These are phyloP conservation scores for Aegle marmelos DNA, from an alignment of 345 rosid species.

Conservation along the genomic window DNA sequence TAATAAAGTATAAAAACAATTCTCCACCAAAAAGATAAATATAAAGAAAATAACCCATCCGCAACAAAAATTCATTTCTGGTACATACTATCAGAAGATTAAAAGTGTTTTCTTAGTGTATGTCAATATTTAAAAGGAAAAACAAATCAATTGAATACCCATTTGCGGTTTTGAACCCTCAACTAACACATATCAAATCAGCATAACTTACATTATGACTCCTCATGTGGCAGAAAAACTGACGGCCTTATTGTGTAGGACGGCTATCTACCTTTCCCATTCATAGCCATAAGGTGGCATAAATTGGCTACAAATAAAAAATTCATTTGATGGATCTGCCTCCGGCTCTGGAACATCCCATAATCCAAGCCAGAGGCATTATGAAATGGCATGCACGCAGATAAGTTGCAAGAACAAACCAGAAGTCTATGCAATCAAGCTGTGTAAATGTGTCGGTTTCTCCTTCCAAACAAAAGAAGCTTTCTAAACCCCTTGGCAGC, in stretches of 20 bases:
- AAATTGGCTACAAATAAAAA: not conserved
- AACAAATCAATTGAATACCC: not conserved
- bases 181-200: slow-evolving; percentile 4
- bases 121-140: not conserved
- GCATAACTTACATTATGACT: slow-evolving; percentile 17
- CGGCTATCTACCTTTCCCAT: not conserved
- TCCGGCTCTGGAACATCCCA: slow-evolving; percentile 8
- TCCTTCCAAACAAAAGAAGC: slow-evolving; percentile 85
- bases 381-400: slow-evolving; percentile 12
- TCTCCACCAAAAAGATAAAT: not conserved
- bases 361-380: slow-evolving; percentile 5
- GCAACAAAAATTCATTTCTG: not conserved
- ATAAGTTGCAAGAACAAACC: slow-evolving; percentile 13
- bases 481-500: slow-evolving; percentile 79
- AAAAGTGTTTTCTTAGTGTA: not conserved
- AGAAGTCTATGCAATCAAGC: slow-evolving; percentile 14
- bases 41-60: not conserved
- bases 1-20: not conserved
- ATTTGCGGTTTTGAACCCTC: slow-evolving; percentile 9
- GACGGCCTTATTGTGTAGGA: slow-evolving; percentile 33
- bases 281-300: slow-evolving; percentile 3
- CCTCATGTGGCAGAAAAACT: slow-evolving; percentile 28
- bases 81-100: slow-evolving; percentile 11
- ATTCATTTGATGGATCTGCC: not conserved
- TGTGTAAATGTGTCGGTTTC: slow-evolving; percentile 26